phyloP scores from a whole-genome alignment of 306 rosid species.

The Arachis hypogaea region DNA sequence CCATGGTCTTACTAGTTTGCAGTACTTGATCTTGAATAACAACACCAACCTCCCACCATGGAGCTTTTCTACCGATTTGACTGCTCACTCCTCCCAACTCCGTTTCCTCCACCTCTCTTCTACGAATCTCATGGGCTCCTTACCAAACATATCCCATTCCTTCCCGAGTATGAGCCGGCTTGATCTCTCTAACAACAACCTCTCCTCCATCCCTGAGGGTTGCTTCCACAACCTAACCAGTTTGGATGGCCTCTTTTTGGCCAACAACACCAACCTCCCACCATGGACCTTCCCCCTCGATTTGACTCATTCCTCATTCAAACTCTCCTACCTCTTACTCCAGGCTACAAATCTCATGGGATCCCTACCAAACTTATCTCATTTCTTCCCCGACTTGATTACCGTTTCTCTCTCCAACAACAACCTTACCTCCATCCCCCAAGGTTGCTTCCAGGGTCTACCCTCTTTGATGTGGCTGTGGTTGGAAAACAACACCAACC shows the following conservation, averaged over 20 bases:
- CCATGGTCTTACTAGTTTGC: background rate
- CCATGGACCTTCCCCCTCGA: background rate
- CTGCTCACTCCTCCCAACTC: background rate
- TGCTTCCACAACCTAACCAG: too few relatives aligned
- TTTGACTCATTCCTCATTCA: background rate
- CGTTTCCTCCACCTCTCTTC: fast-evolving
- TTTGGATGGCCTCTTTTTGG: fast-evolving
- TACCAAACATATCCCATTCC: background rate
- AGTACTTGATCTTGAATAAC: background rate
- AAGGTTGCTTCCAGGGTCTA: too few relatives aligned
- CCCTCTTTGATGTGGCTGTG: fast-evolving
- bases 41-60: background rate
- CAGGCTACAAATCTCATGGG: too few relatives aligned
- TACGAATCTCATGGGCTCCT: background rate
- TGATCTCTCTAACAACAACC: background rate
- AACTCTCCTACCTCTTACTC: background rate
- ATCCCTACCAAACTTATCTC: conserved; percentile 6
- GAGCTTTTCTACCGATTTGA: background rate
- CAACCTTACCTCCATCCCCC: too few relatives aligned
- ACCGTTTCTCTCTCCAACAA: conserved; percentile 29
- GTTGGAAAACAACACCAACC: too few relatives aligned
- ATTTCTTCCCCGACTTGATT: background rate
- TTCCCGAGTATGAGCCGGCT: too few relatives aligned
- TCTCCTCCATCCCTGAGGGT: too few relatives aligned
- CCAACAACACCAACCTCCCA: background rate